phyloP scores from a whole-genome alignment of 176 grass and related monocot genomes.

The Paspalum vaginatum region DNA sequence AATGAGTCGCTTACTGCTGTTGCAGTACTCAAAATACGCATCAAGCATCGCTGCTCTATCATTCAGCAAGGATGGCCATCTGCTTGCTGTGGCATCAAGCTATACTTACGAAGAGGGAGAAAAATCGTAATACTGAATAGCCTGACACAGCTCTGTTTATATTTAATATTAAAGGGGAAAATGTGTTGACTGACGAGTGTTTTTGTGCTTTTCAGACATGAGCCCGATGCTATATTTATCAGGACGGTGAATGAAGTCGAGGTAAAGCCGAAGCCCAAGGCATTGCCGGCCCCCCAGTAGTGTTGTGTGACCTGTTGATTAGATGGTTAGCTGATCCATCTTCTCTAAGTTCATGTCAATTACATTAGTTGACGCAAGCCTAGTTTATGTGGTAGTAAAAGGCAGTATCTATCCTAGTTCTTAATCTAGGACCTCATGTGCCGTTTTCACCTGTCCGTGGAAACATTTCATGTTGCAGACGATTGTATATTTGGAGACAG shows the following conservation, averaged over 20 bases:
- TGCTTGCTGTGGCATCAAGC: conserved; percentile 96
- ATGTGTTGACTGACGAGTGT: background rate
- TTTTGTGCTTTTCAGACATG: conserved; percentile 67
- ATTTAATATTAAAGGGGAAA: background rate
- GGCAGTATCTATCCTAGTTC: background rate
- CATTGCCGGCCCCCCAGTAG: conserved; percentile 59
- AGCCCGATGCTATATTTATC: conserved; percentile 88
- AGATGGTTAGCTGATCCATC: conserved; percentile 14
- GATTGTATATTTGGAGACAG: conserved; percentile 19
- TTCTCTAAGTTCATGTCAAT: conserved; percentile 40
- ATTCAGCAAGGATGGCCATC: conserved; percentile 90
- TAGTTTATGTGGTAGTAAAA: conserved; percentile 9
- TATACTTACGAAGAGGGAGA: conserved; percentile 98
- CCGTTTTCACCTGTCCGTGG: background rate
- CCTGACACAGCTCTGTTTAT: background rate
- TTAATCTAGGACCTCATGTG: background rate
- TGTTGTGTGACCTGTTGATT: background rate
- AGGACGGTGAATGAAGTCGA: conserved; percentile 86
- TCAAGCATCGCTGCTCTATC: conserved; percentile 89
- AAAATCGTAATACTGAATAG: conserved; percentile 59
- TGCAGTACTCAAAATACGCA: conserved; percentile 90
- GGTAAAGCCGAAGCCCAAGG: conserved; percentile 97
- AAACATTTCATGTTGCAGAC: background rate
- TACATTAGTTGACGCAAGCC: conserved; percentile 33
- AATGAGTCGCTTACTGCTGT: conserved; percentile 32